Evolutionary conservation across 1,139 yeast species (phyloP).

Genomic region (Suzukiozyma palmioleophila): DNA sequence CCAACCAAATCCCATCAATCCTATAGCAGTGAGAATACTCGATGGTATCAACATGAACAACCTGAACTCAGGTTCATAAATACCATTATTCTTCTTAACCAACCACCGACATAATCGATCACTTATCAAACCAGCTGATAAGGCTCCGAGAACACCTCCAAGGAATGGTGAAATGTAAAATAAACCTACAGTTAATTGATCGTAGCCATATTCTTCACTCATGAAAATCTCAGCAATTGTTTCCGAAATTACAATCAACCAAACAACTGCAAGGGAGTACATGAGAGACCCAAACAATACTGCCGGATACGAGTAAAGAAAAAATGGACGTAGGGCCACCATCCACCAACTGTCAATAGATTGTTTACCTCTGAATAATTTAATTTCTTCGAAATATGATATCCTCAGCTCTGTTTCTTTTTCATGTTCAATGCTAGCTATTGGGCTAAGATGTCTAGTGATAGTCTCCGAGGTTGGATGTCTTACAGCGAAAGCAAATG

Average conservation of each 20-base stretch:
- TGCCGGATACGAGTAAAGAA: constrained; percentile 48
- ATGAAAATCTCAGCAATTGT: constrained; percentile 49
- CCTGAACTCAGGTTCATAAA: constrained; percentile 62
- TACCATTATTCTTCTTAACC: constrained; percentile 42
- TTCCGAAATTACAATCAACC: constrained; percentile 61
- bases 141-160: constrained; percentile 57
- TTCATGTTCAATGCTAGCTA: constrained; percentile 7
- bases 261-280: constrained; percentile 56
- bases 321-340: constrained; percentile 55
- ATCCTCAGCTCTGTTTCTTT: constrained; percentile 9
- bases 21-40: constrained; percentile 41
- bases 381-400: constrained; percentile 18
- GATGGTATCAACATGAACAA: constrained; percentile 52
- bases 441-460: constrained; percentile 10
- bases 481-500: constrained; percentile 30
- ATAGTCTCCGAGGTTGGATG: constrained; percentile 11
- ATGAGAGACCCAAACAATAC: constrained; percentile 50
- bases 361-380: constrained; percentile 41
- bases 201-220: constrained; percentile 42
- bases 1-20: constrained; percentile 65
- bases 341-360: constrained; percentile 52
- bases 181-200: constrained; percentile 49
- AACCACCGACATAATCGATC: constrained; percentile 41
- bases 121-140: constrained; percentile 47
- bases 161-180: constrained; percentile 55